Conservation (phyloP, 257 asterid species). For the Solanum arcanum region DNA sequence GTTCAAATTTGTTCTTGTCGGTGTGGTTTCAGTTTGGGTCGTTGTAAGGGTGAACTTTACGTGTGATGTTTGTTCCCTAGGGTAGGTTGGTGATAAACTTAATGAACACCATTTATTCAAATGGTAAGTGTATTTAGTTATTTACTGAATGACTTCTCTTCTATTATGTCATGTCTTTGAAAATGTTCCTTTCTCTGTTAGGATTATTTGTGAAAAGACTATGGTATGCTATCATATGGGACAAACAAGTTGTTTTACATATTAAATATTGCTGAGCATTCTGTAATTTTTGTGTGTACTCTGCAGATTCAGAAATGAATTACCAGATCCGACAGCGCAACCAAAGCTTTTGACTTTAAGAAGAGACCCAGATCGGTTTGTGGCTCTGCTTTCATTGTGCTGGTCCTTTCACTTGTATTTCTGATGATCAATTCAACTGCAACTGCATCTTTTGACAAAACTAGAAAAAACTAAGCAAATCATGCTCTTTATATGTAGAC, state of each 20-base stretch:
- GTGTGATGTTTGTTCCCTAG: not conserved
- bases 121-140: not conserved
- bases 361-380: constrained; percentile 85
- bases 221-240: not conserved
- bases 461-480: not conserved
- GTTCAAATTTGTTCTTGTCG: not conserved
- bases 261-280: not conserved
- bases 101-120: not conserved
- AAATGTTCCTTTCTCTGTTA: not conserved
- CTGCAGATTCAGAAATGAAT: constrained; percentile 90
- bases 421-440: not conserved
- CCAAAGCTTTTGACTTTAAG: constrained; percentile 68
- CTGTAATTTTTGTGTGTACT: not conserved
- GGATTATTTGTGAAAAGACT: not conserved
- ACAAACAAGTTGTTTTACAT: not conserved
- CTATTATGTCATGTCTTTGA: not conserved
- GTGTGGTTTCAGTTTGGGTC: not conserved
- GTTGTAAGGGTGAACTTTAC: not conserved
- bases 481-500: not conserved
- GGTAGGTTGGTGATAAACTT: not conserved
- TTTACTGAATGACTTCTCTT: not conserved
- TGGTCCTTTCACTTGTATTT: not conserved
- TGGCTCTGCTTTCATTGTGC: not conserved
- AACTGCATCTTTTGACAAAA: not conserved
- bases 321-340: constrained; percentile 97